Conservation (phyloP, 768 basidiomycete species). For the Rhodotorula graminis region DNA sequence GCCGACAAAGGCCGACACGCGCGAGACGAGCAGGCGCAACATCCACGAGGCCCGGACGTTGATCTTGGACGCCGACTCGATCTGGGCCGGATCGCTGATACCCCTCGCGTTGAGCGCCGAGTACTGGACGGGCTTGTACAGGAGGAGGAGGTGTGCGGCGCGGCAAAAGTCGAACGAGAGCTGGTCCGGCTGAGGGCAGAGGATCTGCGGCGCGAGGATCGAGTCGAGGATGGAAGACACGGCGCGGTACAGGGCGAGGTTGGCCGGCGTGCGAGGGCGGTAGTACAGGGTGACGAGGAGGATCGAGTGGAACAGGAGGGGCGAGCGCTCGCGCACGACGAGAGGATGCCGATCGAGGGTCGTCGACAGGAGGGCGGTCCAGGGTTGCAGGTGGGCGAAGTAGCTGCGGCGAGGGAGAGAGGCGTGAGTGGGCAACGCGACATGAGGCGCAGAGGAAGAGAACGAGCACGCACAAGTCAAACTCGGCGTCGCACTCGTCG, state of each 20-base stretch:
- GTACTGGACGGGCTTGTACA: conserved; percentile 38
- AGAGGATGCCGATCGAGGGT: conserved; percentile 24
- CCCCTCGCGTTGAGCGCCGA: conserved; percentile 25
- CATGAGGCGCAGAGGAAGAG: background rate
- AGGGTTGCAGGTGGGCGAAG: conserved; percentile 29
- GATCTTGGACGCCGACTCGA: conserved; percentile 34
- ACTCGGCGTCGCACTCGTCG: conserved; percentile 29
- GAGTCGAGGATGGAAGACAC: conserved; percentile 31
- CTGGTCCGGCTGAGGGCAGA: conserved; percentile 35
- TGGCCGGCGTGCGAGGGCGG: conserved; percentile 18
- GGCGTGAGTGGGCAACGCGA: too few species aligned
- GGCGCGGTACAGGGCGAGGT: conserved; percentile 25
- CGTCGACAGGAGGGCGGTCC: conserved; percentile 19
- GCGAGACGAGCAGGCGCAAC: conserved; percentile 19
- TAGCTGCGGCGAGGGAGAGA: background rate
- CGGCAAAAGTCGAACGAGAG: conserved; percentile 33
- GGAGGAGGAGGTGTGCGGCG: conserved; percentile 24
- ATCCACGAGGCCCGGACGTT: conserved; percentile 36
- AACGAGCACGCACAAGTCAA: conserved; percentile 13
- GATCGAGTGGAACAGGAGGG: conserved; percentile 37
- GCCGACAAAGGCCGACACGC: conserved; percentile 23
- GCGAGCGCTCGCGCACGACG: conserved; percentile 26
- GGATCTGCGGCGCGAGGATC: conserved; percentile 32
- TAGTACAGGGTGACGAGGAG: conserved; percentile 36
- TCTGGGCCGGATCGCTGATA: conserved; percentile 6